Evolutionary conservation across 768 basidiomycete genomes (phyloP), one percentile per base, ranked within the genome.

Genomic region (Pleurotus djamor): DNA sequence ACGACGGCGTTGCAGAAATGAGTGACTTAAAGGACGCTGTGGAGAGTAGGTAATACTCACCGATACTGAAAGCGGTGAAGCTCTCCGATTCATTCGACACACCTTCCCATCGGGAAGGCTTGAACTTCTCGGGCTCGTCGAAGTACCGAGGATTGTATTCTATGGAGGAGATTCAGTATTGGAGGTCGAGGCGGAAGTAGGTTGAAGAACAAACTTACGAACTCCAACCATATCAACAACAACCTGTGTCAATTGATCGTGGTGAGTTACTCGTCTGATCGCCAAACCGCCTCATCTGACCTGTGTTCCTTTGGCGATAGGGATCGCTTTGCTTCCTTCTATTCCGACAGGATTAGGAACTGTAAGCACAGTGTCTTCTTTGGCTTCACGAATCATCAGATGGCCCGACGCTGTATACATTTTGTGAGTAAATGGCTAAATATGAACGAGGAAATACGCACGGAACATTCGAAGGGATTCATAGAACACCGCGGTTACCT

Each of bases 101-200:
- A 3, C 73, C 77, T 51, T 80, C 71, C 83, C 83, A 84, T 43
- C 83, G 70, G 1, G 80, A 82, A 1, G 83, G 83, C 51, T 72
- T 76, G 71, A 72, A 83, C 52, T 72, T 67, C n/a, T 76, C 67
- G 0, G 83, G 82, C 8, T 80, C 73, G 1, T 79, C 73, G 59
- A 79, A 83, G 63, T 82, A 79, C 10, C 79, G 71, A 2, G 80
- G 74, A 59, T 83, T 83, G 64, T 81, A 77, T 67, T 81, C 82
- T 83, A 49, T 13, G 21, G 21, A 28, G 21, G 21, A 28, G 21
- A 28, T 28, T 28, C 21, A 28, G 3, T 28, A 28, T 28, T 28
- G 21, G 21, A 28, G 21, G 21, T 3, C 21, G 21, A 28, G 21
- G 21, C 21, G 21, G 21, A 28, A 28, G 21, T 28, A 28, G 21